Percentiles rank a stretch among this genome's conserved stretches.
phyloP scores from a whole-genome alignment of 257 asterid species.

The Plantago major region DNA sequence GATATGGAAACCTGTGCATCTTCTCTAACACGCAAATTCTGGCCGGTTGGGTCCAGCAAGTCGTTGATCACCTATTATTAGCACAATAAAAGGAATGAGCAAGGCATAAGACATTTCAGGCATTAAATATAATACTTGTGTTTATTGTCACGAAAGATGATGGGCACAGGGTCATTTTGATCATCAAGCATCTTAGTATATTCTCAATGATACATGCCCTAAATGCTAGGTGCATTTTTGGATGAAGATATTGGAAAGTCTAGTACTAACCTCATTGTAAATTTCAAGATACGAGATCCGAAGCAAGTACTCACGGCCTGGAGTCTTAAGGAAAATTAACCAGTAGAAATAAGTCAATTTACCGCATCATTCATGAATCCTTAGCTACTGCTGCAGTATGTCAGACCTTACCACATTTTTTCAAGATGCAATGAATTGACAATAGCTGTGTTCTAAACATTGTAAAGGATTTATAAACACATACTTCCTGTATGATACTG shows the following conservation, averaged over 20 bases:
- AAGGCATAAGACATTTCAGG: slow-evolving; percentile 8
- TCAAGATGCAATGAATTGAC: slow-evolving; percentile 8
- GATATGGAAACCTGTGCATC: slow-evolving; percentile 75
- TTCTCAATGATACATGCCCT: slow-evolving; percentile 91
- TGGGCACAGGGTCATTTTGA: slow-evolving; percentile 48
- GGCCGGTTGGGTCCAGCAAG: slow-evolving; percentile 96
- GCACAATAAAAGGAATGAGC: slow-evolving; percentile 15
- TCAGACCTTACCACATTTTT: slow-evolving; percentile 17
- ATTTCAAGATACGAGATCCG: slow-evolving; percentile 98
- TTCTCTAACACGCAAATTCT: slow-evolving; percentile 94
- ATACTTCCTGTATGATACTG: slow-evolving; percentile 96
- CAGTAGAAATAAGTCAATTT: slow-evolving; percentile 24
- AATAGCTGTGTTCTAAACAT: slow-evolving; percentile 4
- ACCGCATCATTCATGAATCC: slow-evolving; percentile 46
- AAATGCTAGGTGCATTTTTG: slow-evolving; percentile 26
- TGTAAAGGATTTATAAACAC: slow-evolving; percentile 29
- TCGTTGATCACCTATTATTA: slow-evolving; percentile 92
- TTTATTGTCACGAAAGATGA: too few relatives aligned
- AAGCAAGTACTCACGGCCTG: slow-evolving; percentile 93
- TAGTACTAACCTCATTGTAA: slow-evolving; percentile 84
- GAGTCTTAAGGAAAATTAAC: slow-evolving; percentile 63
- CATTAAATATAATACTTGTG: too few relatives aligned
- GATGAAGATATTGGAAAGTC: slow-evolving; percentile 1
- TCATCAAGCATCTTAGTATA: too few relatives aligned
- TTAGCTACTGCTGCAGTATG: slow-evolving; percentile 43